A percentile compares a stretch with the other conserved stretches of the same genome.
These are phyloP conservation scores for Curvularia spicifera DNA, from an alignment of 2,329 filamentous ascomycete species.

Conservation along the genomic window DNA sequence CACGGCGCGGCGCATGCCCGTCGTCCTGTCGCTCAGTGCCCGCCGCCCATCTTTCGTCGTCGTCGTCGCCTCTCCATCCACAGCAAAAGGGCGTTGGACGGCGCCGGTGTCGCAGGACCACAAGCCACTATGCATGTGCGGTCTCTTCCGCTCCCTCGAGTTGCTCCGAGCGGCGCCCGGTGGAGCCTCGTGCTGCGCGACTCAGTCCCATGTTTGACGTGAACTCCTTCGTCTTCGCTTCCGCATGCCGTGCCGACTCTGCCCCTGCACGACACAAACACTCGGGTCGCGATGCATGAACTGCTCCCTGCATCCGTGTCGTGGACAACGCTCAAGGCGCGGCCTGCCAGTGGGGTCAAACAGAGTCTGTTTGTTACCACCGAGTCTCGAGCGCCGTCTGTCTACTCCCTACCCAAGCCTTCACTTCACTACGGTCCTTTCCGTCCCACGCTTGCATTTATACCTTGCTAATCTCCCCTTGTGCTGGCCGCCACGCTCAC, in stretches of 20 bases:
- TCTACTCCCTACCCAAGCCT: constrained; percentile 7
- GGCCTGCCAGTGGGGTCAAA: constrained; percentile 10
- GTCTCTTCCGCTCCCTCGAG: constrained; percentile 22
- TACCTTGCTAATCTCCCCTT: constrained; percentile 10
- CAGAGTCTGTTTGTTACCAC: constrained; percentile 18
- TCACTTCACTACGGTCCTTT: constrained; percentile 17
- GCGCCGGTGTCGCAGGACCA: constrained; percentile 28
- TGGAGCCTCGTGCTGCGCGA: constrained; percentile 14
- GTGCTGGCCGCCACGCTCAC: constrained; percentile 6
- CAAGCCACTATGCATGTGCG: constrained; percentile 24
- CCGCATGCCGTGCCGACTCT: constrained; percentile 22
- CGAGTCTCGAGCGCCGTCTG: constrained; percentile 12
- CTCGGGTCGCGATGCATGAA: constrained; percentile 29
- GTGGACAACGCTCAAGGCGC: neutral
- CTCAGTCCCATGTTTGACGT: constrained; percentile 28
- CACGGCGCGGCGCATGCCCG: neutral
- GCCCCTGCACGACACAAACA: constrained; percentile 22
- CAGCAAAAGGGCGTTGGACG: constrained; percentile 3
- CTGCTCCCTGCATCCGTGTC: constrained; percentile 21
- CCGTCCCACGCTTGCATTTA: constrained; percentile 9
- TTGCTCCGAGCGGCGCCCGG: constrained; percentile 10
- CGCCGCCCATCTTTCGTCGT: neutral
- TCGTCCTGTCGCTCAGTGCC: neutral
- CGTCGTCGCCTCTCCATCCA: neutral
- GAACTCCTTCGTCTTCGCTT: constrained; percentile 28